Evolutionary conservation across 495 filamentous ascomycete genomes (phyloP).

Genomic region (Xylaria scruposa): DNA sequence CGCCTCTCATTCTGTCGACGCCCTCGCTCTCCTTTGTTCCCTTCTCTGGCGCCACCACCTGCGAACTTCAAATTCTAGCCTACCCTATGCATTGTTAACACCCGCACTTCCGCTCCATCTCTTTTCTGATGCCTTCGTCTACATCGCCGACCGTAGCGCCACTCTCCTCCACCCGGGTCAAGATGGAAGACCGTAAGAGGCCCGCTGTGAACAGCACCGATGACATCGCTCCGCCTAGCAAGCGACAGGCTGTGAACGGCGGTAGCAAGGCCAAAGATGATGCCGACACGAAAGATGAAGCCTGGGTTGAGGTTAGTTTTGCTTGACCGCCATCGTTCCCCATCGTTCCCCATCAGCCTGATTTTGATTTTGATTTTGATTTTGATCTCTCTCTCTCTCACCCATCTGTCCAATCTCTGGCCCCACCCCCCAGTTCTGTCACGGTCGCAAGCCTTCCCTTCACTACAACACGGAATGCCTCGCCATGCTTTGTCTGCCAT

Average conservation of each 20-base stretch:
- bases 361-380: conserved; percentile 29
- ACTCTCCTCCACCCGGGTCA: conserved; percentile 69
- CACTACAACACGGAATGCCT: conserved; percentile 22
- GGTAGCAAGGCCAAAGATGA: conserved; percentile 74
- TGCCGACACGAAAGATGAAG: conserved; percentile 79
- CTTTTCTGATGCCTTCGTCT: conserved; percentile 79
- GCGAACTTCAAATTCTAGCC: conserved; percentile 31
- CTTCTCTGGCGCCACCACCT: conserved; percentile 17
- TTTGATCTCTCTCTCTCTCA: background rate
- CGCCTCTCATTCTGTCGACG: conserved; percentile 21
- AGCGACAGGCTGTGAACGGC: conserved; percentile 86
- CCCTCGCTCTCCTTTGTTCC: conserved; percentile 23
- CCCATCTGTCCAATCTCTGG: conserved; percentile 12
- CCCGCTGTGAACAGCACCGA: conserved; percentile 75
- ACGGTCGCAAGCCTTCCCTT: conserved; percentile 35
- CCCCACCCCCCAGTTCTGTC: conserved; percentile 24
- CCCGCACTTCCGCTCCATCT: conserved; percentile 28
- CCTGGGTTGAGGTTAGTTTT: conserved; percentile 78
- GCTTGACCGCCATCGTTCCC: conserved; percentile 38
- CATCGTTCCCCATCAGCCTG: conserved; percentile 26
- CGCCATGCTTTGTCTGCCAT: background rate
- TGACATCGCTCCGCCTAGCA: conserved; percentile 80
- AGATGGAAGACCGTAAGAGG: conserved; percentile 98
- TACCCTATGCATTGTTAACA: conserved; percentile 36
- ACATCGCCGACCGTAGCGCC: conserved; percentile 73